Evolutionary conservation across 1,139 yeast genomes (phyloP).

Genomic region (Pneumocystis oryctolagi): DNA sequence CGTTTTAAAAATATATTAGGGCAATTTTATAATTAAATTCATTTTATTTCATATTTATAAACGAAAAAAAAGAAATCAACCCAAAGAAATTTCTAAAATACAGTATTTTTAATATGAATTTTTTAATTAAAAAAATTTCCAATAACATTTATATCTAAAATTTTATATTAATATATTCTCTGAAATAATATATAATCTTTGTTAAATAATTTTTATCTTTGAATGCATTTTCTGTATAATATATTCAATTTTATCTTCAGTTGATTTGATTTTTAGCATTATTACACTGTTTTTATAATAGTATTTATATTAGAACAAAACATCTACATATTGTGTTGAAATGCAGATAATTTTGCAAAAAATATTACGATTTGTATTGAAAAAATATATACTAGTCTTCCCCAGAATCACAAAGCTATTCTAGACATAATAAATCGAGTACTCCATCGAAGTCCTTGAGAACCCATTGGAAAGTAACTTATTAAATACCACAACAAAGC

Average conservation of each 20-base stretch:
- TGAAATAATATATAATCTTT: neutral
- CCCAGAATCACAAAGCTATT: neutral
- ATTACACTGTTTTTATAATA: no score
- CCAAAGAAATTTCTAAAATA: neutral
- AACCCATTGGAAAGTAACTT: conserved; percentile 63
- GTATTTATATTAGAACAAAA: no score
- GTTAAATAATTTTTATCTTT: neutral
- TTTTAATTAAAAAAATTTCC: neutral
- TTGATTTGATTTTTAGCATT: no score
- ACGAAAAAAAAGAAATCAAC: neutral
- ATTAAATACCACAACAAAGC: conserved; percentile 80
- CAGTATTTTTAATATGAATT: neutral
- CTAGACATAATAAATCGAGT: neutral
- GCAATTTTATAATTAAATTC: no score
- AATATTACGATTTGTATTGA: no score
- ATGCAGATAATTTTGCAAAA: no score
- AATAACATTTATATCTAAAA: neutral
- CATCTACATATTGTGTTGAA: no score
- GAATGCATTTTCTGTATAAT: no score
- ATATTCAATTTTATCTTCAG: no score
- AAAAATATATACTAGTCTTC: neutral
- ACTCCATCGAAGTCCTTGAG: neutral
- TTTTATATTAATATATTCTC: neutral
- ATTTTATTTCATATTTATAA: no score
- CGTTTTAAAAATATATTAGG: no score